A percentile compares a stretch with the other conserved stretches of the same genome.
Evolutionary conservation across 2,329 filamentous ascomycete genomes (phyloP).

Genomic region (Parafenestella ontariensis): DNA sequence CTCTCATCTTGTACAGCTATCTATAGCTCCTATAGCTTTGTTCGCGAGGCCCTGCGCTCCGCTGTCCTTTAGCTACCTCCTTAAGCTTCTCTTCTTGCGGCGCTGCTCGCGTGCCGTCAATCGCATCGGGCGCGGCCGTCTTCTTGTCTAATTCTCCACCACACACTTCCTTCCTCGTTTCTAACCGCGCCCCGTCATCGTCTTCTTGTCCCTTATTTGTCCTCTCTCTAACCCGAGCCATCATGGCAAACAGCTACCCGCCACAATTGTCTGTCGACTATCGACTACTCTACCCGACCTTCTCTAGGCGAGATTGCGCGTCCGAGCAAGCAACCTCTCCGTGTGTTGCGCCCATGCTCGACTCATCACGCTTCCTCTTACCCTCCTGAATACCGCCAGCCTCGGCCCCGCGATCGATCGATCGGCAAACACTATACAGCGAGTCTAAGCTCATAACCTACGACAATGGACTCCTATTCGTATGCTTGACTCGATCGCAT

Average conservation of each 20-base stretch:
- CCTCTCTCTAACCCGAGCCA: slow-evolving; percentile 50
- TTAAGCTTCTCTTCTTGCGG: slow-evolving; percentile 42
- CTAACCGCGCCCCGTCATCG: slow-evolving; percentile 35
- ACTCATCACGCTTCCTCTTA: slow-evolving; percentile 14
- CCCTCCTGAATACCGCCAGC: slow-evolving; percentile 16
- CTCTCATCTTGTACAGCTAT: slow-evolving; percentile 38
- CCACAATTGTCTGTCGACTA: slow-evolving; percentile 38
- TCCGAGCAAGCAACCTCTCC: slow-evolving; percentile 19
- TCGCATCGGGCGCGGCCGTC: slow-evolving; percentile 37
- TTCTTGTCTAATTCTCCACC: slow-evolving; percentile 35
- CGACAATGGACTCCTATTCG: slow-evolving; percentile 49
- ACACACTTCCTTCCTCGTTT: slow-evolving; percentile 26
- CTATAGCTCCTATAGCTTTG: slow-evolving; percentile 43
- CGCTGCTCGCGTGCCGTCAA: slow-evolving; percentile 41
- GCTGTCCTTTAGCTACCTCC: slow-evolving; percentile 38
- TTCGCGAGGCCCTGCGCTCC: slow-evolving; percentile 39
- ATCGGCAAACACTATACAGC: background rate
- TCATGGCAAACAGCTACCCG: slow-evolving; percentile 52
- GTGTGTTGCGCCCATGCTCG: slow-evolving; percentile 26
- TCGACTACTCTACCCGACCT: slow-evolving; percentile 28
- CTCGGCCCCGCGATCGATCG: slow-evolving; percentile 5
- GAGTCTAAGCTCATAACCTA: background rate
- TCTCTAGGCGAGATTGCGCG: slow-evolving; percentile 33
- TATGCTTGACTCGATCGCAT: slow-evolving; percentile 24
- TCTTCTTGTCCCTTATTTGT: slow-evolving; percentile 43